Conservation (phyloP, 306 rosid genomes). For the Ormosia emarginata region DNA sequence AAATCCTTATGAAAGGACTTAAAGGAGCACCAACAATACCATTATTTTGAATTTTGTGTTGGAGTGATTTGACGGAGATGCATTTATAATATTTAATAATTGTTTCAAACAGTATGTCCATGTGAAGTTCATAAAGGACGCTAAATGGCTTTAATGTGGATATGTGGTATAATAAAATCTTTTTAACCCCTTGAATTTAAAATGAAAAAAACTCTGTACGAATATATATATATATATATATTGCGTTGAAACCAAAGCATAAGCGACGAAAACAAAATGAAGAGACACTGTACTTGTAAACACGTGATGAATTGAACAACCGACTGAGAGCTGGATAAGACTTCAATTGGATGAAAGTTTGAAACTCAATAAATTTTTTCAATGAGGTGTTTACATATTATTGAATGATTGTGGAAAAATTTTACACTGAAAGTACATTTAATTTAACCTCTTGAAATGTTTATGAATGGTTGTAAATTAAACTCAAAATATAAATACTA, state of each 20-base stretch:
- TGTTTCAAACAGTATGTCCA: conserved; percentile 6
- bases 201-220: not conserved
- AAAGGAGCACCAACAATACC: conserved; percentile 34
- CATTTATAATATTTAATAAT: not conserved
- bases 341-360: not conserved
- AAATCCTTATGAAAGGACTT: too few relatives aligned
- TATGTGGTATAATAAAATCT: not conserved
- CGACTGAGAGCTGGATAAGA: not conserved
- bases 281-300: not conserved
- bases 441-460: too few relatives aligned
- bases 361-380: not conserved
- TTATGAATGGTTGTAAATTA: too few relatives aligned
- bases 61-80: not conserved
- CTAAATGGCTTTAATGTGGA: not conserved
- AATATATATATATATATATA: too few relatives aligned
- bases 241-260: not conserved
- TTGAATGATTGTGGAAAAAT: too few relatives aligned
- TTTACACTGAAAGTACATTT: too few relatives aligned
- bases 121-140: conserved; percentile 16
- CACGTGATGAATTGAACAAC: not conserved
- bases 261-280: not conserved
- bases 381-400: not conserved
- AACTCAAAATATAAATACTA: too few relatives aligned
- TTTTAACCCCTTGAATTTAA: conserved; percentile 8
- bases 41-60: conserved; percentile 16